Percentiles rank a stretch among this genome's conserved stretches.
Conservation (phyloP, 495 filamentous ascomycete genomes). For the Chaetomium cochliodes region DNA sequence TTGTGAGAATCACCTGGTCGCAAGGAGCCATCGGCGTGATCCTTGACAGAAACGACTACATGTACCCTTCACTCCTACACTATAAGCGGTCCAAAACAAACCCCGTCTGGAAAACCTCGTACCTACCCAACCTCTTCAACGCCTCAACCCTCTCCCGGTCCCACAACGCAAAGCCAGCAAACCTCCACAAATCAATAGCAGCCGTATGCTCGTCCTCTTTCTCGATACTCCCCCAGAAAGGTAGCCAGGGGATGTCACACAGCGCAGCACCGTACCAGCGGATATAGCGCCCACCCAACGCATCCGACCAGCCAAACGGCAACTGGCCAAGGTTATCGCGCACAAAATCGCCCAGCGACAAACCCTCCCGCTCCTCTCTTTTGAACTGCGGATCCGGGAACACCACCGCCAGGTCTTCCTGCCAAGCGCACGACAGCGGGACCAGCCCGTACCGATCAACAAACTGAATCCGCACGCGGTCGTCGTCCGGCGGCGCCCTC, state of each 20-base stretch:
- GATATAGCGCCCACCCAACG: conserved; percentile 6
- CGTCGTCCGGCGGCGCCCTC: no score
- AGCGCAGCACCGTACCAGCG: not conserved
- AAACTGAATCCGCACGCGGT: no score
- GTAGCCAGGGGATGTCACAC: not conserved
- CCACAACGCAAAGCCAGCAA: not conserved
- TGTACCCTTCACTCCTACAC: no score
- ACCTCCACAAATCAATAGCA: not conserved
- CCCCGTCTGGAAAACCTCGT: conserved; percentile 6
- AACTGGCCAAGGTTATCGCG: conserved; percentile 3
- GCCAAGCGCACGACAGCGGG: conserved; percentile 1
- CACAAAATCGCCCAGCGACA: not conserved
- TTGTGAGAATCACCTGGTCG: no score
- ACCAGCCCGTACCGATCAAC: conserved; percentile 8
- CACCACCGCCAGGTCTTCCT: not conserved
- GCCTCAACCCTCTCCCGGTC: conserved; percentile 13
- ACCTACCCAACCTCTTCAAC: conserved; percentile 10
- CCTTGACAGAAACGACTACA: no score
- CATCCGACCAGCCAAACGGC: conserved; percentile 14
- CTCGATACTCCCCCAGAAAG: not conserved
- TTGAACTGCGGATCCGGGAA: not conserved
- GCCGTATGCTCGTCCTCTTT: not conserved
- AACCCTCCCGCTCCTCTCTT: conserved; percentile 3
- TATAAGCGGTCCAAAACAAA: not conserved
- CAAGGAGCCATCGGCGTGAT: no score